Conservation (phyloP, 371 early-diverging fungal genomes). For the Rhizomucor pusillus region DNA sequence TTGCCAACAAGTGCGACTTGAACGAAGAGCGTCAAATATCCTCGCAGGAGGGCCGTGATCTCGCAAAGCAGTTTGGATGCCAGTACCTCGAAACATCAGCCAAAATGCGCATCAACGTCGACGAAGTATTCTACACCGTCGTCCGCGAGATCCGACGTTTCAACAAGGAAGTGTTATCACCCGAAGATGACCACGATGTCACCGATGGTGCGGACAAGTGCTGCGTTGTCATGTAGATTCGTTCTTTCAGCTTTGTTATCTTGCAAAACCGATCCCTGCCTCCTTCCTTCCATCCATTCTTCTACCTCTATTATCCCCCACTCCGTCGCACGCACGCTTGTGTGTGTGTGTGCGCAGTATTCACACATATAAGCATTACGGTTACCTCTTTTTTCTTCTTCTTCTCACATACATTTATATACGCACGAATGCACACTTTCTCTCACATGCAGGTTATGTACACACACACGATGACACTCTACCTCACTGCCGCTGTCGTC, state of each 20-base stretch:
- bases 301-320: too few species aligned
- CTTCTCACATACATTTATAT: too few species aligned
- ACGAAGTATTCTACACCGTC: constrained; percentile 86
- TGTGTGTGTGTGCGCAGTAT: too few species aligned
- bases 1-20: constrained; percentile 96
- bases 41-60: constrained; percentile 79
- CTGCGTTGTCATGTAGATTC: constrained; percentile 19
- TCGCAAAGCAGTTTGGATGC: constrained; percentile 74
- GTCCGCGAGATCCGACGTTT: constrained; percentile 82
- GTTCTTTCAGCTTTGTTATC: not conserved
- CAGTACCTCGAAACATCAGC: constrained; percentile 91
- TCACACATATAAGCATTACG: too few species aligned
- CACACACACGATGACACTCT: too few species aligned
- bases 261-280: too few species aligned
- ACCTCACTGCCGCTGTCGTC: too few species aligned
- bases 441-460: too few species aligned
- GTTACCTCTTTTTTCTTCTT: too few species aligned
- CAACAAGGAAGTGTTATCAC: constrained; percentile 54
- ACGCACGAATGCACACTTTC: too few species aligned
- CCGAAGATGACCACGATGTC: constrained; percentile 2
- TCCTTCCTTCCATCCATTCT: too few species aligned
- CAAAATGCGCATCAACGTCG: constrained; percentile 84
- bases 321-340: too few species aligned
- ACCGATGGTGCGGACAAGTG: constrained; percentile 16
- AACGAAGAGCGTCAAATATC: constrained; percentile 77